Base-by-base conservation (phyloP, 169 alveolate species). In the Cryptosporidium felis region DNA sequence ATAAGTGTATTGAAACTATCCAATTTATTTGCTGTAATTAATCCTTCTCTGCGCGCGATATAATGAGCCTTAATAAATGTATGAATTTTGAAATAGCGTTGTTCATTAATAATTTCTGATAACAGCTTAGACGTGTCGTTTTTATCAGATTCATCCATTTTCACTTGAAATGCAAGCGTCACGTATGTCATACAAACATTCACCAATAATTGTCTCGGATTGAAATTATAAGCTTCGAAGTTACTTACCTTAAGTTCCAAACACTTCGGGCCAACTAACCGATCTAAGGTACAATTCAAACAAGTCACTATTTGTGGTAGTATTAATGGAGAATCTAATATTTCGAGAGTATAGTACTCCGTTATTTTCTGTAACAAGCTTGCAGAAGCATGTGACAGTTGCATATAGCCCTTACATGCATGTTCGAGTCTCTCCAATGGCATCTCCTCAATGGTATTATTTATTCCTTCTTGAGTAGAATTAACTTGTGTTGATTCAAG, bases 231-330 rank as follows among this genome's bases (percentile, higher is more conserved):
- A 40, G 90, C 92, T 42, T 90, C 94, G 93, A 93, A 91, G 60
- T 93, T 93, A 47, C 92, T 94, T 38, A 94, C 97, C 85, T 94
- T 94, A 14, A 94, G 93, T 56, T 92, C 94, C 32, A 92, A 85
- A 56, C 96, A 93, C 59, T 91, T 90, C 0, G 95, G 97, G 2
- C 97, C 97, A 0, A 95, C 97, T 32, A 94, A 88, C 40, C 91
- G 92, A 44, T 94, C 96, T 38, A 94, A 88, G 49, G 96, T 94
- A 63, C 96, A 91, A 58, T 95, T 94, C 28, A 94, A 89, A 74
- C 96, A 93, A 12, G 97, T 93, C 30, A 94, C 94, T 0, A 92
- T 92, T 88, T 93, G 96, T 26, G 95, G 92, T 0, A 93, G 81
- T n/a, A 93, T 85, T 28, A 93, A 88, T n/a, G 93, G 80, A 5